Base-by-base conservation (phyloP, 176 grass and related monocot genomes). In the Miscanthus lutarioriparius region DNA sequence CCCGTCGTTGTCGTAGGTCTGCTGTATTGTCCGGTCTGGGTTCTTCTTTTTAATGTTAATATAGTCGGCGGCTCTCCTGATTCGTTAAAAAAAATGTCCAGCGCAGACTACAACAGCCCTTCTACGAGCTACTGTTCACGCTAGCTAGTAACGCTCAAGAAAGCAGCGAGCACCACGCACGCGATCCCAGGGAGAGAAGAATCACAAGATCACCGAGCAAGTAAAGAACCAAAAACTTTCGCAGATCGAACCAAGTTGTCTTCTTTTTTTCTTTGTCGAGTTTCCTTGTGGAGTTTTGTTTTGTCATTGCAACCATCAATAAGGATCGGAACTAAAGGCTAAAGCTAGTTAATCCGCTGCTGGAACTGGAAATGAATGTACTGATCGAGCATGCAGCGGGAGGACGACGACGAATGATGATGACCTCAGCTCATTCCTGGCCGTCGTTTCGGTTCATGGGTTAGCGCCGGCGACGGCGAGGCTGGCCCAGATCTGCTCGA, bases 401-500 rank as follows among this genome's bases (percentile, higher is more conserved):
- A 32, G 19, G 22, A 10, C 6, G 56, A 30, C 20, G 82, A 78
- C 39, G 74, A 44, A 8, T 7, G 30, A 70, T 10, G 79, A 8
- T 9, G 54, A 16, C 12, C 54, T n/a, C 54, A n/a, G 20, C 44
- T 74, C 43, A 13, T 23, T 39, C 39, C 25, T 15, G 40, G 68
- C 37, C 15, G 54, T 17, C 8, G 70, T 40, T 14, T 44, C 8
- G 5, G 22, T 3, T 86, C 75, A 83, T 4, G 59, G 75, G 47
- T 22, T 26, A 39, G 13, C 22, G n/a, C 10, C 14, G 44, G 67
- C 69, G 45, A 6, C 1, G 66, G 80, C 30, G 12, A 84, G 75
- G 75, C 32, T 75, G 12, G 65, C 72, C 96, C 93, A 98, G 72
- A 95, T 82, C 85, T 98, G 83, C 83, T 93, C 86, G 76, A 95